phyloP scores from a whole-genome alignment of 2,329 filamentous ascomycete genomes.

The Nothophoma quercina region DNA sequence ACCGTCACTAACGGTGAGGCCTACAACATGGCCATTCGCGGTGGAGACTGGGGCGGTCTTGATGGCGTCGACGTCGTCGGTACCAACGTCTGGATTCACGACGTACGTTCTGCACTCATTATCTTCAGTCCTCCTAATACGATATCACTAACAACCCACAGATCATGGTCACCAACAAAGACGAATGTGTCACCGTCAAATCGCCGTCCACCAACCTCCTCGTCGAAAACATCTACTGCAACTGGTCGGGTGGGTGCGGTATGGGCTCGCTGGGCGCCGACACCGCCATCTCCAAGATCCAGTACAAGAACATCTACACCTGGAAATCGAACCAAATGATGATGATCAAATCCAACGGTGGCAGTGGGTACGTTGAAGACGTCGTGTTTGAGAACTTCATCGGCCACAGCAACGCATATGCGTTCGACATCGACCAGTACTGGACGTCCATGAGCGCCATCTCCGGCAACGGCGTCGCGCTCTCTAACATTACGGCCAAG shows the following conservation, averaged over 20 bases:
- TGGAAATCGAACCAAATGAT: slow-evolving; percentile 68
- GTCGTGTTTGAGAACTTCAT: slow-evolving; percentile 65
- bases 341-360: slow-evolving; percentile 69
- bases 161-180: slow-evolving; percentile 68
- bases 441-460: slow-evolving; percentile 57
- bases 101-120: slow-evolving; percentile 48
- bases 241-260: slow-evolving; percentile 66
- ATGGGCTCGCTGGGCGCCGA: slow-evolving; percentile 63
- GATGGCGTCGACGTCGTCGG: slow-evolving; percentile 66
- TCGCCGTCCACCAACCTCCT: slow-evolving; percentile 59
- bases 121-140: too few species aligned
- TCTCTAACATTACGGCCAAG: slow-evolving; percentile 61
- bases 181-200: slow-evolving; percentile 68
- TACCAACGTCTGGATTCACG: slow-evolving; percentile 65
- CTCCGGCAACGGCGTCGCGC: slow-evolving; percentile 60
- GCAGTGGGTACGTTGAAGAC: slow-evolving; percentile 61
- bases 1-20: slow-evolving; percentile 61
- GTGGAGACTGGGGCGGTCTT: slow-evolving; percentile 60
- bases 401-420: slow-evolving; percentile 67
- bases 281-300: slow-evolving; percentile 60
- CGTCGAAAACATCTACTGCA: slow-evolving; percentile 68
- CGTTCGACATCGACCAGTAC: slow-evolving; percentile 62
- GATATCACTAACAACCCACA: slow-evolving; percentile 10
- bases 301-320: slow-evolving; percentile 66
- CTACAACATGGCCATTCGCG: slow-evolving; percentile 64